Conservation (phyloP, 345 rosid species). For the Linum trigynum region DNA sequence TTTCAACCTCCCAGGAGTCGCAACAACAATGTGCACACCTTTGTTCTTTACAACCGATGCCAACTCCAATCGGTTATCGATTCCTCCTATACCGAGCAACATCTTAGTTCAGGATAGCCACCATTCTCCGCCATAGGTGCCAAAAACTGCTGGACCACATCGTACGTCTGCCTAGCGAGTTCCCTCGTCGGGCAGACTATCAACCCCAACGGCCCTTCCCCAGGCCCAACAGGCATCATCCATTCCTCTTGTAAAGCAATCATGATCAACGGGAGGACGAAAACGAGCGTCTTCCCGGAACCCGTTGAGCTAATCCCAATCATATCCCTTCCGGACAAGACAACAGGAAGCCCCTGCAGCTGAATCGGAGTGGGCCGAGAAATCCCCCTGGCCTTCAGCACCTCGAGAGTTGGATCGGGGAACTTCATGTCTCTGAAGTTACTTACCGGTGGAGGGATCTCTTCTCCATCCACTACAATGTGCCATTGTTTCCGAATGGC, state of each 20-base stretch:
- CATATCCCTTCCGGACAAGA: constrained; percentile 78
- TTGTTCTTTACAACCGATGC: constrained; percentile 51
- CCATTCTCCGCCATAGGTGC: constrained; percentile 36
- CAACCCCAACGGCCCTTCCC: constrained; percentile 88
- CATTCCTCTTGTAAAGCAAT: constrained; percentile 78
- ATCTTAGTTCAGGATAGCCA: constrained; percentile 66
- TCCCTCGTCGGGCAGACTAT: constrained; percentile 82
- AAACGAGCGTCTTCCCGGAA: constrained; percentile 81
- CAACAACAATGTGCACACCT: constrained; percentile 89
- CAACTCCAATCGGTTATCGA: constrained; percentile 84
- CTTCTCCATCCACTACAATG: constrained; percentile 80
- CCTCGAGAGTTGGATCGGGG: constrained; percentile 56
- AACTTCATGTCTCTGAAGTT: constrained; percentile 83
- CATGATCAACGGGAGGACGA: constrained; percentile 86
- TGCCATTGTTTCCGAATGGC: constrained; percentile 85
- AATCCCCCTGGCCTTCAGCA: constrained; percentile 65
- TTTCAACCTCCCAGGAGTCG: constrained; percentile 91
- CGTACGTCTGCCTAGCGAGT: constrained; percentile 85
- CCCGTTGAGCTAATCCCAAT: constrained; percentile 90
- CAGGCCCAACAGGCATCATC: constrained; percentile 79
- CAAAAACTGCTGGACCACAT: constrained; percentile 76
- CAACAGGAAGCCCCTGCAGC: constrained; percentile 92
- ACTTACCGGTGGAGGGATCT: constrained; percentile 71
- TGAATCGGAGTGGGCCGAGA: constrained; percentile 93
- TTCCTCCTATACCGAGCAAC: constrained; percentile 83